Base-by-base conservation (phyloP, 805 yeast species). In the Saccharomycopsis fermentans region DNA sequence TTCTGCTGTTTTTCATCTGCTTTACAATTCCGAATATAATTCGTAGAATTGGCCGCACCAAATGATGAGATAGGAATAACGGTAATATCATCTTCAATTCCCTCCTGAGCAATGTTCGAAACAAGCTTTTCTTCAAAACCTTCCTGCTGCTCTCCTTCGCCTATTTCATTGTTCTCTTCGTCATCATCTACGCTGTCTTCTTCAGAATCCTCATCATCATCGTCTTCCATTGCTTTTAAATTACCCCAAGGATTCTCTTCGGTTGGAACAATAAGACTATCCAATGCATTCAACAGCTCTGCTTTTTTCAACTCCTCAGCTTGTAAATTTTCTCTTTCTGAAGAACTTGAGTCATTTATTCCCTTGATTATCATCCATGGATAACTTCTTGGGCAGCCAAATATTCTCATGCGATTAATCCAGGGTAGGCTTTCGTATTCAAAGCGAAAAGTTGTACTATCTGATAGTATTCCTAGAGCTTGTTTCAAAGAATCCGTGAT, bases 351-450 rank as follows among this genome's bases (percentile, higher is more conserved):
- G 19, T 56, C 58, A 62, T 78, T 78, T 17, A 71, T 67, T 2
- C 78, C 84, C 2, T 81, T 89, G 6, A 88, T 78, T 36, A 75
- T 71, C 68, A 89, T 72, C 40, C 79, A 76, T 2, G 84, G 83
- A 70, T 89, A 91, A 19, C 90, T 77, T 0, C 96, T 96, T 0
- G 98, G 96, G 29, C 86, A 82, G 0, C 97, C 97, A 14, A 80
- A 65, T 58, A 79, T 75, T 56, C 77, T 77, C 87, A 91, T 84
- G 39, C 79, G 78, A 2, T 76, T 69, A 24, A 84, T 76, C 97
- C 97, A 92, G 0, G 97, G 96, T 1, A 90, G 90, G 9, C 32
- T 37, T 2, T 37, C 58, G 43, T 74, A 70, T 4, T 67, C 68
- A 43, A 43, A 43, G 14, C 24, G 24, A 16, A 43, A 43, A 4